Conservation (phyloP, 345 rosid species). For the Citrus medica region DNA sequence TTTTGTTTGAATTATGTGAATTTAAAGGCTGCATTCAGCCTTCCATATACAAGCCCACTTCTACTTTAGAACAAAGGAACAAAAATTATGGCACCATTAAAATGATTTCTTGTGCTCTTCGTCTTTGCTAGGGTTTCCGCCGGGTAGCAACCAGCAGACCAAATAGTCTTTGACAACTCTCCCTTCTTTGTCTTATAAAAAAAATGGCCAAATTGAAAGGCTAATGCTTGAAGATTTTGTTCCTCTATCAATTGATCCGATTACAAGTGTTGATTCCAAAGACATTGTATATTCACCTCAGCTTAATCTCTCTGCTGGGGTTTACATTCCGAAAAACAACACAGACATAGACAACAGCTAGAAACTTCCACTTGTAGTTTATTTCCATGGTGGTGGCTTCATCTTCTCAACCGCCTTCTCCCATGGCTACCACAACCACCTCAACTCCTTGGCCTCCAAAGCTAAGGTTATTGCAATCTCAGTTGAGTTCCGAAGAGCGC, state of each 20-base stretch:
- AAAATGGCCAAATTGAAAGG: constrained; percentile 52
- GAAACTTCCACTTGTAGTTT: constrained; percentile 41
- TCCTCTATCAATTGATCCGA: constrained; percentile 35
- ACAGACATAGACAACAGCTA: neutral
- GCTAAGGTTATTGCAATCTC: constrained; percentile 26
- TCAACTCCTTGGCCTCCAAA: constrained; percentile 22
- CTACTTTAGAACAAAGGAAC: neutral
- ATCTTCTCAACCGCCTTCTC: constrained; percentile 19
- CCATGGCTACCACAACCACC: constrained; percentile 26
- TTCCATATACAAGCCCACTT: neutral
- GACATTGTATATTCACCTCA: constrained; percentile 20
- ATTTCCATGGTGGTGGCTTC: constrained; percentile 41
- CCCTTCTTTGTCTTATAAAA: constrained; percentile 32
- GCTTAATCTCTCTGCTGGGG: constrained; percentile 20
- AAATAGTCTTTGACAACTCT: constrained; percentile 29
- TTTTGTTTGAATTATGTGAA: too few species aligned
- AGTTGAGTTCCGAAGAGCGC: constrained; percentile 32
- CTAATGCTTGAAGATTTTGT: constrained; percentile 23
- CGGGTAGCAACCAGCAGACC: constrained; percentile 15
- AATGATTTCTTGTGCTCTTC: neutral
- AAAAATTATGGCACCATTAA: too few species aligned
- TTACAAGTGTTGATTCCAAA: constrained; percentile 47
- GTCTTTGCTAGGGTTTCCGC: constrained; percentile 5
- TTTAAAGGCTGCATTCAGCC: too few species aligned
- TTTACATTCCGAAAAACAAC: constrained; percentile 36